Evolutionary conservation across 805 yeast genomes (phyloP), one percentile per base, ranked within the genome.

Genomic region (Teunomyces funiuensis): DNA sequence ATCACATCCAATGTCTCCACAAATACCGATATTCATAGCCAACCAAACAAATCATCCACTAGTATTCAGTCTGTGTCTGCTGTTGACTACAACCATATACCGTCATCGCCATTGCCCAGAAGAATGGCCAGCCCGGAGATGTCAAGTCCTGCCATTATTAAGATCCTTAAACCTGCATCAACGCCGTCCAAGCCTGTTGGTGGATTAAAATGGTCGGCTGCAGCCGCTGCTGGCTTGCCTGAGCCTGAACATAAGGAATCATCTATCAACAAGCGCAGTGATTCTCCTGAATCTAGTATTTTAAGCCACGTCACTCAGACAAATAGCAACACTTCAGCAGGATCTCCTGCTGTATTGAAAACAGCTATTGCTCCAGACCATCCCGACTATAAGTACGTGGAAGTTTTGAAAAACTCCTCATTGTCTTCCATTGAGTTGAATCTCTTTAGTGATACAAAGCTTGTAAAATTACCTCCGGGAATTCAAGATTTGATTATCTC

Each of bases 181-280:
- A 65, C 76, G 5, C 83, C 83, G 9, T 59, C 73, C 1, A 73
- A 73, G 50, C 79, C 80, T 6, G 67, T 74, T 6, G 79, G 79
- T 10, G 78, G 74, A 36, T 58, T 79, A 40, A 79, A 79, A 53
- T 79, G 82, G 69, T 69, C 83, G 0, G 65, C 79, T 1, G 80
- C 80, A 4, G 82, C 80, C 4, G 76, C 76, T 5, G 73, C 59
- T 13, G 55, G 61, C 11, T 65, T 74, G 29, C 38, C 48, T 6
- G 42, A 40, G 31, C 39, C 39, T 16, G 28, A 37, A 28, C 34
- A 7, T 5, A 30, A 34, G 36, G 33, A 38, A 22, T 30, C 39
- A 23, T 15, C 31, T 16, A 13, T 16, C 27, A 36, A 17, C 29
- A 36, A 36, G 23, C 37, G 28, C 6, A 34, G 37, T 14, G 28